Evolutionary conservation across 345 rosid species (phyloP).

Genomic region (Boechera stricta): DNA sequence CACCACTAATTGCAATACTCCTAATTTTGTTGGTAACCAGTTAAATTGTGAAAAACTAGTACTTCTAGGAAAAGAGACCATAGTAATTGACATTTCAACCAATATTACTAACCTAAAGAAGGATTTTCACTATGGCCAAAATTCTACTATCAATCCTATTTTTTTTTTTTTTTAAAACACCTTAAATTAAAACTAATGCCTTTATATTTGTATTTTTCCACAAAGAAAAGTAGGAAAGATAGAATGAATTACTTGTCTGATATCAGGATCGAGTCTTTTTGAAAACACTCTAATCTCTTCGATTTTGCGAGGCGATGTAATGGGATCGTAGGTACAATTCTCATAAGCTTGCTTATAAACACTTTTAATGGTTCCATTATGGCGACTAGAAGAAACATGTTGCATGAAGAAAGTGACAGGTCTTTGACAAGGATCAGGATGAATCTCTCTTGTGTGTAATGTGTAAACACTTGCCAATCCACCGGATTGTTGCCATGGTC

Average conservation of each 20-base stretch:
- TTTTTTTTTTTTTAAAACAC: no score
- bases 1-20: background rate
- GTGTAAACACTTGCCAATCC: constrained; percentile 50
- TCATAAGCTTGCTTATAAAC: constrained; percentile 57
- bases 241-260: constrained; percentile 56
- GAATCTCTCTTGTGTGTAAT: constrained; percentile 59
- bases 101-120: background rate
- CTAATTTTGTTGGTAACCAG: background rate
- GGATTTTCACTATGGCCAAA: background rate
- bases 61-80: background rate
- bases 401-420: constrained; percentile 72
- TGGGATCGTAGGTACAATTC: constrained; percentile 53
- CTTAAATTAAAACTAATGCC: no score
- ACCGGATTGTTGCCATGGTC: constrained; percentile 56
- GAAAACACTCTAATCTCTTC: constrained; percentile 73
- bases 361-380: constrained; percentile 47
- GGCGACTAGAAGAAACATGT: constrained; percentile 32
- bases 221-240: background rate
- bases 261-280: constrained; percentile 55
- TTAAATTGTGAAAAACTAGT: background rate
- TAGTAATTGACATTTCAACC: background rate
- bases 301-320: constrained; percentile 61
- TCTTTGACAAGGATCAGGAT: constrained; percentile 69
- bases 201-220: background rate
- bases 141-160: background rate